Base-by-base conservation (phyloP, 108 stramenopile species). In the Heterococcus sp. region DNA sequence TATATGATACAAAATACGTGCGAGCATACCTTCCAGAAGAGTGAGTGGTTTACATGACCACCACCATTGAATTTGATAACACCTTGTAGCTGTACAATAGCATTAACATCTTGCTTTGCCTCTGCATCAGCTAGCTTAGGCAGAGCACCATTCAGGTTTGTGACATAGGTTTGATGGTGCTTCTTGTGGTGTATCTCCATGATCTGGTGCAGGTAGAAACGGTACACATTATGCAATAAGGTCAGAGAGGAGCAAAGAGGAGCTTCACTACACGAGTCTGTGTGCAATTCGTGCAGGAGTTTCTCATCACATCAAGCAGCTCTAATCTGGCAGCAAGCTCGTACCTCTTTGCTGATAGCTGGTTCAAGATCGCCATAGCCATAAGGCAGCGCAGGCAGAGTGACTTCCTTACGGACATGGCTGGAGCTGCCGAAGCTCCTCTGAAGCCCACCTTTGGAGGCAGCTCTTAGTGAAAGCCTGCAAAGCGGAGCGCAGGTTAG, bases 31-130 rank as follows among this genome's bases (percentile, higher is more conserved):
- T 80, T 74, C 97, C 97, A 98, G 85, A 98, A 98, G 73, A 98
- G 84, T 75, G 93, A 90, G 85, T 99, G 98, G 81, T 99, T 99
- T 67, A 99, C 65, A 80, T 98, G 97, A 32, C 98, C 98, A 1
- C 98, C 98, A 26, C 98, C 98, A 85, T 99, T 99, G 92, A 99
- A 99, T 76, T 76, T 75, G 68, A 83, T 71, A 35, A 75, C 82
- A 3, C 37, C 58, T 65, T 75, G 75, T 37, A 70, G 58, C 65
- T 71, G 63, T 28, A 83, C 37, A 28, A 83, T 83, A 11, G 66
- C 82, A 8, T 69, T 63, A 63, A 83, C 82, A 39, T 83, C 82
- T 26, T 75, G 75, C 30, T 69, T 75, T 27, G 67, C 75, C 40
- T 83, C 81, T 33, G 81, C 73, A 1, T 82, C 81, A 28, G 39